A percentile compares a stretch with the other conserved stretches of the same genome.
Evolutionary conservation across 2,329 filamentous ascomycete genomes (phyloP).

Genomic region (Trichoderma sp.): DNA sequence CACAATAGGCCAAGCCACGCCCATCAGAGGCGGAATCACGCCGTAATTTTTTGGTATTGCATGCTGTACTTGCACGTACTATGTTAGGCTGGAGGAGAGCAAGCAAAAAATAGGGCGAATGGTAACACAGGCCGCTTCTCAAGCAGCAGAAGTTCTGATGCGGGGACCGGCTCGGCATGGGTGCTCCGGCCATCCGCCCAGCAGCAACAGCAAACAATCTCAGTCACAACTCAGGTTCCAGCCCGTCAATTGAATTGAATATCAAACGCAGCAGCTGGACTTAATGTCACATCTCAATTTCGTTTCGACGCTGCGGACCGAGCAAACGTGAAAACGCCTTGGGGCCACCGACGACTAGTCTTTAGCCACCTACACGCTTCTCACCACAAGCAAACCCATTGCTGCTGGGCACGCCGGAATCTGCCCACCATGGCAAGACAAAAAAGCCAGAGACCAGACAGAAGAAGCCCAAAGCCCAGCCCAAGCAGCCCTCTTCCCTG

Average conservation of each 20-base stretch:
- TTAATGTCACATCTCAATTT: background rate
- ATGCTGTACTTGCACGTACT: background rate
- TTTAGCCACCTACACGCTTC: background rate
- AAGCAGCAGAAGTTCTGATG: background rate
- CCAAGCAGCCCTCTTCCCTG: background rate
- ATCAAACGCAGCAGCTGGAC: background rate
- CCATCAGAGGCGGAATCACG: background rate
- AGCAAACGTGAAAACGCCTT: background rate
- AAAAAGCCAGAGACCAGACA: background rate
- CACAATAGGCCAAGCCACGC: background rate
- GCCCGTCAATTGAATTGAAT: background rate
- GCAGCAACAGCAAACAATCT: background rate
- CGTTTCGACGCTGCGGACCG: background rate
- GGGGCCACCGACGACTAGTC: background rate
- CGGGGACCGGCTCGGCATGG: background rate
- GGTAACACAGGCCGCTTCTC: background rate
- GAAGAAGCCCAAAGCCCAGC: background rate
- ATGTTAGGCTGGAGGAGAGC: background rate
- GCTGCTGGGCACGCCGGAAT: background rate
- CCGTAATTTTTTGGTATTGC: background rate
- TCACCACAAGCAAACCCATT: background rate
- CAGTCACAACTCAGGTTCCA: background rate
- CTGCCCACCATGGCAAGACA: conserved; percentile 4
- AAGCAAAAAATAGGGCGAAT: background rate
- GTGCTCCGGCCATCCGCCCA: background rate